A percentile compares a stretch with the other conserved stretches of the same genome.
Evolutionary conservation across 805 yeast species (phyloP).

Genomic region (Kodamaea fukazawae): DNA sequence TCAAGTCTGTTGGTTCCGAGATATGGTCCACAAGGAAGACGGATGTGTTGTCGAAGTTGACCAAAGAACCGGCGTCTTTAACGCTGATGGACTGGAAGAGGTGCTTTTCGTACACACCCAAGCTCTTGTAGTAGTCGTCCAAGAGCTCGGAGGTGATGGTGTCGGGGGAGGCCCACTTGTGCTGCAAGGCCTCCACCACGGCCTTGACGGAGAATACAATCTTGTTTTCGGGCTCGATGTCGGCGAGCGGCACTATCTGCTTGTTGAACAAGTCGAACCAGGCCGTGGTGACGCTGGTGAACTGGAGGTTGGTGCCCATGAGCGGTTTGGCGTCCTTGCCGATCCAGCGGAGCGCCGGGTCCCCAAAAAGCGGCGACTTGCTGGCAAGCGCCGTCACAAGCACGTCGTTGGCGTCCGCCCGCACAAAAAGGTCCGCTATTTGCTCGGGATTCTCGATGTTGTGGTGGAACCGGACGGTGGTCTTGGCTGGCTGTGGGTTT

Average conservation of each 20-base stretch:
- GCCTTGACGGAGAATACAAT: conserved; percentile 2
- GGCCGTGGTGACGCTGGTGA: conserved; percentile 24
- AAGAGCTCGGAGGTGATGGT: conserved; percentile 6
- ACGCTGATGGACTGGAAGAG: not conserved
- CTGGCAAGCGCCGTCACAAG: conserved; percentile 28
- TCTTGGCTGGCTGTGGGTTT: conserved; percentile 19
- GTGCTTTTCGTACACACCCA: conserved; percentile 4
- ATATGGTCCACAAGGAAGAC: conserved; percentile 1
- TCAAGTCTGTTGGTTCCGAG: conserved; percentile 3
- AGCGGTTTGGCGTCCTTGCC: conserved; percentile 10
- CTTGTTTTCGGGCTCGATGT: conserved; percentile 3
- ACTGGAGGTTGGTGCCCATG: conserved; percentile 23
- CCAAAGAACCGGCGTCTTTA: not conserved
- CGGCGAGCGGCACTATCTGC: conserved; percentile 16
- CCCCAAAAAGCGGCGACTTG: conserved; percentile 29
- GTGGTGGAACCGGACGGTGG: conserved; percentile 17
- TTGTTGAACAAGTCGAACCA: conserved; percentile 32
- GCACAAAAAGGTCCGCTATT: conserved; percentile 32
- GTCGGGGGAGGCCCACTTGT: not conserved
- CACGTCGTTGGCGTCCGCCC: conserved; percentile 28
- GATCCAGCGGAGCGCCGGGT: conserved; percentile 21
- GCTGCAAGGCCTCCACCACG: not conserved
- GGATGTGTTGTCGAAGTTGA: conserved; percentile 5
- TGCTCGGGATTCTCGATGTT: conserved; percentile 35
- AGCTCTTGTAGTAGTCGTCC: conserved; percentile 3